Percentiles rank a stretch among this genome's conserved stretches.
Evolutionary conservation across 2,329 filamentous ascomycete species (phyloP).

Genomic region (Aureobasidium sp.): DNA sequence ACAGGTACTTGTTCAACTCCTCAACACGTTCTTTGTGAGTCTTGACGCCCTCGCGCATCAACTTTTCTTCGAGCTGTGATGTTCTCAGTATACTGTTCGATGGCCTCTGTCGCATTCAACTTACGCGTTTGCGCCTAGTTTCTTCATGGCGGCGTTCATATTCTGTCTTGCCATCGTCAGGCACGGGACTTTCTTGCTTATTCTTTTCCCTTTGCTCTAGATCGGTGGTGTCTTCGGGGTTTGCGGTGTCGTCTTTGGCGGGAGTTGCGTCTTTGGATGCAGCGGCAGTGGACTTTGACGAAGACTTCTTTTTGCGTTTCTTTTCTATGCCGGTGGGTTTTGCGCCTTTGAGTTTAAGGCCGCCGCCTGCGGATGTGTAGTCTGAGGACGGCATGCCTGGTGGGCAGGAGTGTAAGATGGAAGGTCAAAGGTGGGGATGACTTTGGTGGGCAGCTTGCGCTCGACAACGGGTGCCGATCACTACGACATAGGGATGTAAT

Average conservation of each 20-base stretch:
- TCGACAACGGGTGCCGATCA: neutral
- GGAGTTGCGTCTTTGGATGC: conserved; percentile 14
- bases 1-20: conserved; percentile 88
- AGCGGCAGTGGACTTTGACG: conserved; percentile 16
- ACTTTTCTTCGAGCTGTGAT: conserved; percentile 64
- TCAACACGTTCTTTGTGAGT: conserved; percentile 96
- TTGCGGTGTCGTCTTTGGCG: neutral
- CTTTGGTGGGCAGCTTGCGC: neutral
- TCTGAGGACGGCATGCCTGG: conserved; percentile 61
- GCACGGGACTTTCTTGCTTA: conserved; percentile 9
- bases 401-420: neutral
- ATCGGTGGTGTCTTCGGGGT: neutral
- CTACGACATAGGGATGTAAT: neutral
- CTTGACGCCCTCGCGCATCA: conserved; percentile 80
- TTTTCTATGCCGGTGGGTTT: conserved; percentile 55
- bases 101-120: conserved; percentile 24
- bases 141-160: conserved; percentile 77
- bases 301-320: conserved; percentile 49
- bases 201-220: conserved; percentile 2
- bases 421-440: neutral
- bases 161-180: conserved; percentile 60
- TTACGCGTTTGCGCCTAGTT: conserved; percentile 66
- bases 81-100: neutral
- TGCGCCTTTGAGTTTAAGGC: conserved; percentile 76
- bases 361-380: conserved; percentile 62